Base-by-base conservation (phyloP, 176 grass and related monocot species). In the Carex cristatella region DNA sequence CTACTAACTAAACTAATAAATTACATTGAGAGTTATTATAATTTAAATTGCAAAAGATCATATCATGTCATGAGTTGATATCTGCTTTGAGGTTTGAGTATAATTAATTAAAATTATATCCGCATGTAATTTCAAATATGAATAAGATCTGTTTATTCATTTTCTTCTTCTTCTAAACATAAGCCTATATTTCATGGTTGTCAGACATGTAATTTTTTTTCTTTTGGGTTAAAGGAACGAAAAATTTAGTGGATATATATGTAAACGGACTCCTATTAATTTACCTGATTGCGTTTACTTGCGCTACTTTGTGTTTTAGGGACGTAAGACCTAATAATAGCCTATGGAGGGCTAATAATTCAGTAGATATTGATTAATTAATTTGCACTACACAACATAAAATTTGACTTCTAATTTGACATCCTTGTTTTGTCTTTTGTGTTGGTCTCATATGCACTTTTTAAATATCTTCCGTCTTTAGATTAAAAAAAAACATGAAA, bases 391-490 rank as follows among this genome's bases (percentile, higher is more conserved):
- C 32, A 15, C 13, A 3, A 57, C 10, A 57, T 53, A 79, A 78
- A 35, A 57, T 79, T 58, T 58, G 74, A 79, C 74, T 58, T 79
- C 51, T 23, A 58, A 79, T 58, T 79, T 58, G 53, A 79, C 30
- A 79, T 79, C 28, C 74, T 79, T 58, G 58, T 3, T 79, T 79
- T 86, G 46, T 86, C 42, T 77, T 63, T 86, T 86, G 57, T 44
- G 12, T n/a, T 27, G n/a, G 42, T 74, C 84, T 2, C 28, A 31
- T 57, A 5, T 77, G 35, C 18, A 15, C 38, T 83, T 68, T 81
- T 33, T 67, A 51, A 9, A 83, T 10, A 27, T 28, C 32, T 42
- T n/a, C 8, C 12, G 12, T 69, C 32, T 42, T 81, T 4, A 60
- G 30, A 81, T 65, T 8, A 53, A 51, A 16, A 78, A 6, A 58